These are phyloP conservation scores for Desmodesmus armatus DNA, from an alignment of 139 green algal species.

Conservation along the genomic window DNA sequence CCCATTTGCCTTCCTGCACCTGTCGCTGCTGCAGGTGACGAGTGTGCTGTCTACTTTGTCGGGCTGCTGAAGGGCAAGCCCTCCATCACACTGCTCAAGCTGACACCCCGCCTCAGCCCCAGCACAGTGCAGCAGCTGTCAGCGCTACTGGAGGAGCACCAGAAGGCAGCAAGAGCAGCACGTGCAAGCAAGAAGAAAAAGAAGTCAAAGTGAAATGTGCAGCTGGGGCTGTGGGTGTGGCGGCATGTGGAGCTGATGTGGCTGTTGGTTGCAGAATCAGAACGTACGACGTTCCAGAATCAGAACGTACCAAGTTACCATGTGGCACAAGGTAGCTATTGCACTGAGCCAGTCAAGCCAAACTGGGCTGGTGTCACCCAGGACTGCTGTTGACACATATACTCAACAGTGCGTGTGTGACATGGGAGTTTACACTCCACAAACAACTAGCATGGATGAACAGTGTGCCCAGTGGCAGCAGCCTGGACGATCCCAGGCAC, in stretches of 20 bases:
- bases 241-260: background rate
- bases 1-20: no score
- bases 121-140: background rate
- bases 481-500: no score
- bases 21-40: slow-evolving; percentile 11
- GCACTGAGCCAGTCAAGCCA: no score
- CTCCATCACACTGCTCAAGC: slow-evolving; percentile 10
- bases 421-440: no score
- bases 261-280: background rate
- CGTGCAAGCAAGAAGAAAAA: background rate
- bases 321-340: no score
- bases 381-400: no score
- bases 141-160: slow-evolving; percentile 16
- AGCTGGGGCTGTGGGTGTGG: no score
- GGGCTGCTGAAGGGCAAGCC: slow-evolving; percentile 12
- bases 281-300: background rate
- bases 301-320: background rate
- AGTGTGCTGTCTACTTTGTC: background rate
- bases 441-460: no score
- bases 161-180: slow-evolving; percentile 12
- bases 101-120: slow-evolving; percentile 10
- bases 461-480: no score
- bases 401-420: no score
- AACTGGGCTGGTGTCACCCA: no score
- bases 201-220: background rate